Conservation (phyloP, 2,329 filamentous ascomycete species). For the Phoma sp. region DNA sequence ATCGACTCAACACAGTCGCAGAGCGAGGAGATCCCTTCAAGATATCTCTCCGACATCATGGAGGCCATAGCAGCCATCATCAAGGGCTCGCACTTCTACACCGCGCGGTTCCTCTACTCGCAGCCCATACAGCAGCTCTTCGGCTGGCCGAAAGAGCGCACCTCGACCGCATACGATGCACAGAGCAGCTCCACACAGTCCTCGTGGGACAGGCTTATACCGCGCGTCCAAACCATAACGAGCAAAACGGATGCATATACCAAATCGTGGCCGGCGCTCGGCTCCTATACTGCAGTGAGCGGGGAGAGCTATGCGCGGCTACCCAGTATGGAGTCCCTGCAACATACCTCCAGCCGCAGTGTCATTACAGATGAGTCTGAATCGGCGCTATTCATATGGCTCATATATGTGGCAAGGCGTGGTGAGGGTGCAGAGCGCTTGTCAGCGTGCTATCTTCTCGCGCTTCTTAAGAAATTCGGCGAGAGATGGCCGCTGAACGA, state of each 20-base stretch:
- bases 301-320: slow-evolving; percentile 42
- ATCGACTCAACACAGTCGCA: slow-evolving; percentile 25
- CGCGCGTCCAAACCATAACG: slow-evolving; percentile 49
- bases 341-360: slow-evolving; percentile 36
- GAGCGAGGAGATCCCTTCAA: slow-evolving; percentile 49
- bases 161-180: slow-evolving; percentile 27
- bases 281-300: slow-evolving; percentile 38
- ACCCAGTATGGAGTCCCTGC: slow-evolving; percentile 43
- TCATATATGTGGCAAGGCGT: slow-evolving; percentile 54
- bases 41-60: slow-evolving; percentile 73
- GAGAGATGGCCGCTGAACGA: slow-evolving; percentile 48
- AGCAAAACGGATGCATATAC: slow-evolving; percentile 51
- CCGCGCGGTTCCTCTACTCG: slow-evolving; percentile 65
- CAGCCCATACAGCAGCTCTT: slow-evolving; percentile 48
- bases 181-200: slow-evolving; percentile 23
- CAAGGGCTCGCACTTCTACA: slow-evolving; percentile 78
- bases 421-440: slow-evolving; percentile 52
- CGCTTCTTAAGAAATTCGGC: slow-evolving; percentile 46
- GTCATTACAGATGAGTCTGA: slow-evolving; percentile 53
- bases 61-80: slow-evolving; percentile 81
- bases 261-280: slow-evolving; percentile 54
- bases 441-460: slow-evolving; percentile 51
- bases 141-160: slow-evolving; percentile 38
- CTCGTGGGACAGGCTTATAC: slow-evolving; percentile 47
- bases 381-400: slow-evolving; percentile 57